A percentile compares a stretch with the other conserved stretches of the same genome.
phyloP scores from a whole-genome alignment of 2,329 filamentous ascomycete genomes.

The Pestalotiopsis fici region DNA sequence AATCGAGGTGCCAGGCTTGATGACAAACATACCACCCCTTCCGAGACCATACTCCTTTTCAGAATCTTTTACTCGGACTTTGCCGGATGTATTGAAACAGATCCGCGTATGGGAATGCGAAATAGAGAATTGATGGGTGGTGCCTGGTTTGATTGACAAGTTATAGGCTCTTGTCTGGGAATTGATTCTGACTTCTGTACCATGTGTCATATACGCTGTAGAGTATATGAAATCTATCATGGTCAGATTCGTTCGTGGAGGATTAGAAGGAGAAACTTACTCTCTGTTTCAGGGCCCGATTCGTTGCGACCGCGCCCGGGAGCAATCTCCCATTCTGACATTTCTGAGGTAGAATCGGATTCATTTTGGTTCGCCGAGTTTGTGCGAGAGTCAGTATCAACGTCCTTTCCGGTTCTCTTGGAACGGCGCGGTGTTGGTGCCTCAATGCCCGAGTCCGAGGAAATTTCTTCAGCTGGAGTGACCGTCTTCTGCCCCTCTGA shows the following conservation, averaged over 20 bases:
- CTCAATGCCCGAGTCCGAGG: background rate
- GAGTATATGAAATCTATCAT: conserved; percentile 43
- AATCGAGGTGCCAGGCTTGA: conserved; percentile 38
- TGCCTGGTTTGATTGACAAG: conserved; percentile 39
- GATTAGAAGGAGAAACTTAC: conserved; percentile 18
- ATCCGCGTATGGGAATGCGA: conserved; percentile 33
- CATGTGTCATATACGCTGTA: conserved; percentile 39
- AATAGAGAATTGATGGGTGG: conserved; percentile 28
- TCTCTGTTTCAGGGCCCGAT: conserved; percentile 31
- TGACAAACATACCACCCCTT: conserved; percentile 43
- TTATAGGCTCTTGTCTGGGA: conserved; percentile 42
- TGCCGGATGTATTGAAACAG: conserved; percentile 42
- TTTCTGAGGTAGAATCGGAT: background rate
- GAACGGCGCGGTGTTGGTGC: background rate
- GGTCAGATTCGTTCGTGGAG: conserved; percentile 9
- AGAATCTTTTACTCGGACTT: conserved; percentile 37
- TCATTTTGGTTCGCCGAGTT: background rate
- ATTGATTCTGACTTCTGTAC: conserved; percentile 35
- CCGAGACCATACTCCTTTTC: conserved; percentile 42
- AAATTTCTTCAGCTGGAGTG: background rate
- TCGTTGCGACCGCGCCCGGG: conserved; percentile 39
- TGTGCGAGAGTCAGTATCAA: background rate
- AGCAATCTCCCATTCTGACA: conserved; percentile 41
- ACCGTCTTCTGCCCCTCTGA: too few species aligned
- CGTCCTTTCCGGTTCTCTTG: background rate